Base-by-base conservation (phyloP, 495 filamentous ascomycete genomes). In the Aspergillus conjunctus region DNA sequence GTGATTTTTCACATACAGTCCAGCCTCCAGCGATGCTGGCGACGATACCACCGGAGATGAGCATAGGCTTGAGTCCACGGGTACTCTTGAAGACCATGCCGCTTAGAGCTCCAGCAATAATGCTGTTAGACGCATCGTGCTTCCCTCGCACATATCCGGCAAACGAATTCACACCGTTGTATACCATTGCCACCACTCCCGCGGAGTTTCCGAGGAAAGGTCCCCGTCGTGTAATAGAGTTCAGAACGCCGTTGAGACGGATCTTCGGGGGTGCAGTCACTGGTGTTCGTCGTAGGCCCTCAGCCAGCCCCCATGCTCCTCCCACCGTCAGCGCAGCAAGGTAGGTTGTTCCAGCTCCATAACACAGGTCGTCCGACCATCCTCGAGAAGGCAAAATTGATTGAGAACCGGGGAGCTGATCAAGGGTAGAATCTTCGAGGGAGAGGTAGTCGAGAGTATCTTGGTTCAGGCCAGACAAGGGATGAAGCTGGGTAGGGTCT, bases 191-290 rank as follows among this genome's bases (percentile, higher is more conserved):
- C 32, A 98, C 85, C 26, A 97, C 92, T 54, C 92, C 94, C 2
- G 95, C 94, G 7, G 87, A 91, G 79, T 98, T 98, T 15, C 95
- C 94, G 62, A 98, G 73, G 79, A 97, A 98, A n/a, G 94, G 94
- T 8, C 94, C 94, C 74, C 94, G 79, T 66, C 94, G 77, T 48
- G 94, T 98, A 46, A 98, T 81, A 39, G 91, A 88, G 74, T 98
- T 98, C 61, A 98, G 83, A 26, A 95, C 92, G 54, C 88, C 88
- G 80, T 98, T 98, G 20, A 98, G 78, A 58, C 90, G 87, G 66
- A 98, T 82, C 81, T 94, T 92, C 0, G 95, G 93, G 21, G 91
- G 87, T 63, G 93, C 89, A 9, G 81, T 85, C 1, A 79, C 74
- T 0, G 86, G 84, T 57, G 87, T 89, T 73, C 87, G 87, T 65